phyloP scores from a whole-genome alignment of 192 early-diverging fungal genomes.

The Irineochytrium annulatum region DNA sequence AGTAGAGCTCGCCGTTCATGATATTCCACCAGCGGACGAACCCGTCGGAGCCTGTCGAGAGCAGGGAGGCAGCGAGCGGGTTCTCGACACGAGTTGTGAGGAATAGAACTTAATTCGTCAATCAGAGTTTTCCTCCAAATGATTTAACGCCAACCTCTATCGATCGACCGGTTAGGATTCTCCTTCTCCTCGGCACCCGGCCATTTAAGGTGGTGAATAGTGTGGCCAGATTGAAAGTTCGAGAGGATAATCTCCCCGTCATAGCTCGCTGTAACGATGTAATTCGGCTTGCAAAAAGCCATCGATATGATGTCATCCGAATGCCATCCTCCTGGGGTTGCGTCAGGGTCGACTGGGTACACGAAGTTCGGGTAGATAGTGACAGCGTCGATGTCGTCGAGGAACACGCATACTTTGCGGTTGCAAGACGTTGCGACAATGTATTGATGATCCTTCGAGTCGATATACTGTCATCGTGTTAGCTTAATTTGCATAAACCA shows the following conservation, averaged over 20 bases:
- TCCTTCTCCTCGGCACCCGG: constrained; percentile 16
- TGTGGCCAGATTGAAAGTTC: constrained; percentile 37
- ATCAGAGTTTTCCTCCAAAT: neutral
- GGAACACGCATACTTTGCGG: constrained; percentile 42
- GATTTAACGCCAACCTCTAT: constrained; percentile 24
- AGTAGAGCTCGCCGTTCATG: constrained; percentile 21
- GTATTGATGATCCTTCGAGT: constrained; percentile 35
- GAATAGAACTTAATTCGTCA: constrained; percentile 35
- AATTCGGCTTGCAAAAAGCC: constrained; percentile 41
- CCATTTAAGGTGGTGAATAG: constrained; percentile 31
- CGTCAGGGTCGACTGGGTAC: constrained; percentile 26
- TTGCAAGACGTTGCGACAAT: constrained; percentile 54
- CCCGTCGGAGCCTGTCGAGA: constrained; percentile 47
- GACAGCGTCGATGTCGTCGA: constrained; percentile 32
- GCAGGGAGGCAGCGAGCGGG: constrained; percentile 24
- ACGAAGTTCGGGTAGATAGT: constrained; percentile 22
- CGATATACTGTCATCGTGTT: constrained; percentile 39
- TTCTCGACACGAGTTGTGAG: constrained; percentile 16
- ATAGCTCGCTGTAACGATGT: constrained; percentile 40
- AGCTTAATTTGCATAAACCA: neutral
- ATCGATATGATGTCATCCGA: constrained; percentile 49
- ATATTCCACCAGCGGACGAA: constrained; percentile 48
- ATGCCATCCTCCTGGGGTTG: constrained; percentile 26
- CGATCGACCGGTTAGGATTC: constrained; percentile 32
- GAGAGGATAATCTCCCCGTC: constrained; percentile 48